These are phyloP conservation scores for Pichia deserticola DNA, from an alignment of 805 yeast species.

Conservation along the genomic window DNA sequence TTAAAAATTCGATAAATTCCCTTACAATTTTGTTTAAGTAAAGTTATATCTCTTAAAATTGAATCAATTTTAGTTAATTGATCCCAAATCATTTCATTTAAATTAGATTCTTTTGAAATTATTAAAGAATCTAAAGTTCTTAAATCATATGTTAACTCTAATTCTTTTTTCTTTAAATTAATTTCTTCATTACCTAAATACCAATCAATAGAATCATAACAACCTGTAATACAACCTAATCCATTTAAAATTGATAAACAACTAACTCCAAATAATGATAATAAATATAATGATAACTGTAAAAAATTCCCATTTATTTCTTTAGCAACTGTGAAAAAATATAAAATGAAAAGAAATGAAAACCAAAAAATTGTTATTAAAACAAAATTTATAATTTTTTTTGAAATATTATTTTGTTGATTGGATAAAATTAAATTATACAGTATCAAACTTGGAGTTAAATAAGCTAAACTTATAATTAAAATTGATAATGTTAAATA, in stretches of 20 bases:
- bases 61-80: slow-evolving; percentile 5
- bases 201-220: slow-evolving; percentile 23
- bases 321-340: not conserved
- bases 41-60: slow-evolving; percentile 29
- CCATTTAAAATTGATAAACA: slow-evolving; percentile 45
- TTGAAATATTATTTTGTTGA: not conserved
- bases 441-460: slow-evolving; percentile 35
- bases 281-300: slow-evolving; percentile 35
- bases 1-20: not conserved
- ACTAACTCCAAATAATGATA: slow-evolving; percentile 43
- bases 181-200: not conserved
- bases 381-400: not conserved
- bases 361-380: slow-evolving; percentile 28
- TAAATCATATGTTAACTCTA: slow-evolving; percentile 22
- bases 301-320: slow-evolving; percentile 9
- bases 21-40: slow-evolving; percentile 27
- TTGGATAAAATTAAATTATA: slow-evolving; percentile 8
- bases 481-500: slow-evolving; percentile 32
- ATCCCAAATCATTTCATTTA: not conserved
- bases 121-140: slow-evolving; percentile 16
- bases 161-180: slow-evolving; percentile 18
- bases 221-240: slow-evolving; percentile 43
- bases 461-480: slow-evolving; percentile 32
- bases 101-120: not conserved
- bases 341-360: slow-evolving; percentile 25